Conservation (phyloP, 2,329 filamentous ascomycete species). For the Malbranchea zuffiana region DNA sequence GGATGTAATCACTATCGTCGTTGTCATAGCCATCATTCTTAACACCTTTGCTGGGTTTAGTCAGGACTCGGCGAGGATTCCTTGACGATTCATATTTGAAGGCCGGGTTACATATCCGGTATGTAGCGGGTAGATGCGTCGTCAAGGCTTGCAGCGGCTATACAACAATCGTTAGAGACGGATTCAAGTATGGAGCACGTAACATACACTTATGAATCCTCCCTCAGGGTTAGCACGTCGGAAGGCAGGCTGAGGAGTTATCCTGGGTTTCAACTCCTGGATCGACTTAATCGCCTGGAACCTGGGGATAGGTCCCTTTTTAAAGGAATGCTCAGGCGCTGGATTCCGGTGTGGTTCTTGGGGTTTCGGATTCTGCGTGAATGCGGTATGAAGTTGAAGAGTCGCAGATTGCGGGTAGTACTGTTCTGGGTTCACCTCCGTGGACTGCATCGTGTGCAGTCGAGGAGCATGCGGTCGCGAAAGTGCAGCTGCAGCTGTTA, state of each 20-base stretch:
- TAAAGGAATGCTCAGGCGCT: constrained; percentile 16
- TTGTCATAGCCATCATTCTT: constrained; percentile 99
- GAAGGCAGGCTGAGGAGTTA: constrained; percentile 81
- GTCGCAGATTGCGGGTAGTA: constrained; percentile 62
- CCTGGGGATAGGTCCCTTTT: constrained; percentile 66
- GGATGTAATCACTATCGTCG: constrained; percentile 96
- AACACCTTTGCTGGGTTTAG: constrained; percentile 93
- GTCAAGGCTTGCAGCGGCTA: constrained; percentile 93
- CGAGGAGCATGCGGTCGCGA: constrained; percentile 48
- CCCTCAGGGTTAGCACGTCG: constrained; percentile 91
- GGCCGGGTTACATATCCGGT: constrained; percentile 92
- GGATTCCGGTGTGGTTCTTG: constrained; percentile 34
- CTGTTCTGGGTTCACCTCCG: constrained; percentile 57
- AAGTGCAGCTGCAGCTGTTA: constrained; percentile 18
- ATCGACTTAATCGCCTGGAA: constrained; percentile 67
- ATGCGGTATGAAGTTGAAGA: constrained; percentile 58
- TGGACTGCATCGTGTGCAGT: constrained; percentile 60
- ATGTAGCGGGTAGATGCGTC: constrained; percentile 82
- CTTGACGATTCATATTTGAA: constrained; percentile 99
- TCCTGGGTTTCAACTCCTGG: constrained; percentile 66
- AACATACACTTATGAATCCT: constrained; percentile 86
- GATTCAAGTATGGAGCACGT: constrained; percentile 6
- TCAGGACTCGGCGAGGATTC: constrained; percentile 88
- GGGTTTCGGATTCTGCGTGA: constrained; percentile 43
- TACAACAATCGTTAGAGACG: constrained; percentile 17